Conservation (phyloP, 2,329 filamentous ascomycete genomes). For the Aspergillus luchuensis region DNA sequence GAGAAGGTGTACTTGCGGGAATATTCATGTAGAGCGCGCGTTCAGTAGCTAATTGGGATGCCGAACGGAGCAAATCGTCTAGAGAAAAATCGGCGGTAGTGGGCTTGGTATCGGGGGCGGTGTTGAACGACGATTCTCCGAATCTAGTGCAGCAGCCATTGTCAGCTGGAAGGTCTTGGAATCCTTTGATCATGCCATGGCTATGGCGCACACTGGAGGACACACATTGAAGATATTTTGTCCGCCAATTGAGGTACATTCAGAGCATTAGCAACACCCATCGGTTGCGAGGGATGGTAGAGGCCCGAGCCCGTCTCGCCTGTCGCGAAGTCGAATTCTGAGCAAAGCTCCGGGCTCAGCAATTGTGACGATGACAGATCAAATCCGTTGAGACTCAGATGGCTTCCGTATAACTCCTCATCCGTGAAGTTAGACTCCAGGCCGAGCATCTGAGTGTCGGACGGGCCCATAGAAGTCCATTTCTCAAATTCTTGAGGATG, state of each 20-base stretch:
- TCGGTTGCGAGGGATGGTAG: background rate
- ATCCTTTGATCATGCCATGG: background rate
- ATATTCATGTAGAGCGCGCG: slow-evolving; percentile 28
- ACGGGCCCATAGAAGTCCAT: slow-evolving; percentile 17
- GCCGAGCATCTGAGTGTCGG: slow-evolving; percentile 8
- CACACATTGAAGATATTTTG: slow-evolving; percentile 7
- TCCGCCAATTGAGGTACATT: slow-evolving; percentile 4
- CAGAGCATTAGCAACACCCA: background rate
- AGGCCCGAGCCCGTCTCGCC: background rate
- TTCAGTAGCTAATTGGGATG: slow-evolving; percentile 25
- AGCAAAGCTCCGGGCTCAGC: background rate
- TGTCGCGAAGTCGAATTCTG: slow-evolving; percentile 9
- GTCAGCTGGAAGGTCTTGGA: background rate
- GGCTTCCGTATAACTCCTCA: slow-evolving; percentile 16
- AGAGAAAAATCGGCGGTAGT: slow-evolving; percentile 8
- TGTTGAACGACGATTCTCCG: slow-evolving; percentile 8
- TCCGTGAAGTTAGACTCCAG: slow-evolving; percentile 9
- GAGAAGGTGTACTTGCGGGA: slow-evolving; percentile 15
- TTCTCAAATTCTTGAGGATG: slow-evolving; percentile 9
- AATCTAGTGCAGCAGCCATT: slow-evolving; percentile 3
- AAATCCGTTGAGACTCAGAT: slow-evolving; percentile 12
- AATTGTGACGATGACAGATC: slow-evolving; percentile 9
- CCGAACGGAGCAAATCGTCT: slow-evolving; percentile 21
- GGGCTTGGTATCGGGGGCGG: background rate
- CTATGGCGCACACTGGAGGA: background rate